A percentile compares a stretch with the other conserved stretches of the same genome.
These are phyloP conservation scores for Forsythia viridissima DNA, from an alignment of 257 asterid genomes.

Conservation along the genomic window DNA sequence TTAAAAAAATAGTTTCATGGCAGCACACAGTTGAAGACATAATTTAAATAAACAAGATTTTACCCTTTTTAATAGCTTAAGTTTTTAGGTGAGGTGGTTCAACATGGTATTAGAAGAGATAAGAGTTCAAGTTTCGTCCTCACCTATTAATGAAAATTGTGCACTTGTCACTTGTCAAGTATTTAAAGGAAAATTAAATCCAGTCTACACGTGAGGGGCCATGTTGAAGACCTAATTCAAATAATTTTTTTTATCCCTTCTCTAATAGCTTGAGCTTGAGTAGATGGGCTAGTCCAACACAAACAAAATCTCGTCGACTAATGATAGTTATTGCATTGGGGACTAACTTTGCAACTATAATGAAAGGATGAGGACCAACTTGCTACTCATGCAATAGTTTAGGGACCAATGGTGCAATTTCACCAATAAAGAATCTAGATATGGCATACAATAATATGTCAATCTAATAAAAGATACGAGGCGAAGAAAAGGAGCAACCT, in stretches of 20 bases:
- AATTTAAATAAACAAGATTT: neutral
- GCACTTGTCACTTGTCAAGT: neutral
- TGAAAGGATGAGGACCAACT: neutral
- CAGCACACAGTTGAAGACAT: neutral
- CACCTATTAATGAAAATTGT: neutral
- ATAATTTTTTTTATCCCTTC: neutral
- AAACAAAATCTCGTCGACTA: neutral
- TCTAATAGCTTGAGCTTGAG: neutral
- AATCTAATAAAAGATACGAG: neutral
- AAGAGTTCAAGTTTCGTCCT: neutral
- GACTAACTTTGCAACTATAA: neutral
- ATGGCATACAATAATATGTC: neutral
- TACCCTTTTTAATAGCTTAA: neutral
- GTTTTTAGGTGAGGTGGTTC: too few species aligned
- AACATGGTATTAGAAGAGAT: neutral
- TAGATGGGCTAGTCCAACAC: neutral
- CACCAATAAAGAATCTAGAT: neutral
- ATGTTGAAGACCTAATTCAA: neutral
- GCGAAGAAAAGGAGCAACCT: constrained; percentile 42
- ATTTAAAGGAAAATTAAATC: neutral
- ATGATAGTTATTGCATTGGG: neutral
- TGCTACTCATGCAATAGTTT: neutral
- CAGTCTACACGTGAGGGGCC: neutral
- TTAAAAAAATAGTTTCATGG: neutral
- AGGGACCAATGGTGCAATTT: neutral